Conservation (phyloP, 106 monocot species). For the Narthecium ossifragum region DNA sequence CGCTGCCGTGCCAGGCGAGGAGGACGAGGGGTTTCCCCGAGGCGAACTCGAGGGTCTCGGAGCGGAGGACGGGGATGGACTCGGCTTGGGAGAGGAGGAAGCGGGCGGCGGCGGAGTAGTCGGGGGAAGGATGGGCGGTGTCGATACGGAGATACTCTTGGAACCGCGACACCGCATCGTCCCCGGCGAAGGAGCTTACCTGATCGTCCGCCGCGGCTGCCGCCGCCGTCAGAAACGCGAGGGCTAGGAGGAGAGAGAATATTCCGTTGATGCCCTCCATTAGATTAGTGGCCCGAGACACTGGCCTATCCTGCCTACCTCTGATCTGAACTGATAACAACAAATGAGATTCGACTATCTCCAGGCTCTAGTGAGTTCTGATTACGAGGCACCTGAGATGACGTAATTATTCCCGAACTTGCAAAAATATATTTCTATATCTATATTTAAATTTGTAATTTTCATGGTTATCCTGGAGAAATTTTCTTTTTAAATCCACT, state of each 20-base stretch:
- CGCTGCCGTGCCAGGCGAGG: slow-evolving; percentile 60
- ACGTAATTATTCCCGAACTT: too few relatives aligned
- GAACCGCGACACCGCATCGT: slow-evolving; percentile 49
- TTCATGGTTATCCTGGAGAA: too few relatives aligned
- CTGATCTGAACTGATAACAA: too few relatives aligned
- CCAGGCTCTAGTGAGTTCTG: too few relatives aligned
- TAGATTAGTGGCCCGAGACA: neutral
- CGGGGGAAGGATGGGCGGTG: slow-evolving; percentile 78
- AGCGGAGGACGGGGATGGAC: slow-evolving; percentile 21
- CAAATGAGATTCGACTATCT: too few relatives aligned
- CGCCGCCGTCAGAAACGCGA: slow-evolving; percentile 1
- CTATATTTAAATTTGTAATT: too few relatives aligned
- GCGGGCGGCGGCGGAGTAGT: slow-evolving; percentile 54
- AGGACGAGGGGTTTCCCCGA: slow-evolving; percentile 79
- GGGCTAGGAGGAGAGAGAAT: slow-evolving; percentile 5
- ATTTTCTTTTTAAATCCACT: too few relatives aligned
- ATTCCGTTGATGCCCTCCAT: slow-evolving; percentile 4
- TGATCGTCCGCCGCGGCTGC: neutral
- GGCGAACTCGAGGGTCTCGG: slow-evolving; percentile 43
- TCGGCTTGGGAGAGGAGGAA: slow-evolving; percentile 50
- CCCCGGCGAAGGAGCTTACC: too few relatives aligned
- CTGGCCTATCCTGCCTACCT: too few relatives aligned
- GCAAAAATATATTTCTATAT: too few relatives aligned
- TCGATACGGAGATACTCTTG: slow-evolving; percentile 85
- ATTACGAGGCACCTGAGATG: too few relatives aligned